phyloP scores from a whole-genome alignment of 768 basidiomycete genomes.

The Auricularia heimuer region DNA sequence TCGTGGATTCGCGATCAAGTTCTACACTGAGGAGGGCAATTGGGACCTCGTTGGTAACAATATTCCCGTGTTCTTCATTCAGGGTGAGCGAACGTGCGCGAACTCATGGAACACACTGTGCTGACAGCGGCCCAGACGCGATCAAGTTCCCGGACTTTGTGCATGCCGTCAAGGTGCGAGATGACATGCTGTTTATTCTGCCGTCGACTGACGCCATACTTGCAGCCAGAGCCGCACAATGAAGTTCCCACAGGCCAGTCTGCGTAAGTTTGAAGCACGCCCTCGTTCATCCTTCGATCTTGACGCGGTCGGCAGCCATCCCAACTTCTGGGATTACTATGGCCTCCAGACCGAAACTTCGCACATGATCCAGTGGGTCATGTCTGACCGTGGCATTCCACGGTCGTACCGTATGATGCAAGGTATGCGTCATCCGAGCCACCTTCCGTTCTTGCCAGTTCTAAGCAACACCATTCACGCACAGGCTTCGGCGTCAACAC shows the following conservation, averaged over 20 bases:
- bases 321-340: slow-evolving; percentile 79
- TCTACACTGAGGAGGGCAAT: slow-evolving; percentile 79
- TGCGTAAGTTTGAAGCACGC: slow-evolving; percentile 6
- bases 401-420: slow-evolving; percentile 85
- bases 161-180: slow-evolving; percentile 44
- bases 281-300: not conserved
- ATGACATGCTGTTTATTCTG: not conserved
- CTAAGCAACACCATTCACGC: too few relatives aligned
- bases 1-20: slow-evolving; percentile 75
- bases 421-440: slow-evolving; percentile 25
- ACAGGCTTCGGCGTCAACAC: slow-evolving; percentile 72
- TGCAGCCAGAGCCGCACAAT: slow-evolving; percentile 69
- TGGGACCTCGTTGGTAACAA: slow-evolving; percentile 70
- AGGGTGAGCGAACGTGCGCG: slow-evolving; percentile 24
- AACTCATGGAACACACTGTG: not conserved
- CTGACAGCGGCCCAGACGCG: slow-evolving; percentile 31
- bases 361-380: slow-evolving; percentile 75
- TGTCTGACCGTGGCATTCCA: slow-evolving; percentile 80
- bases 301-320: slow-evolving; percentile 43
- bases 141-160: slow-evolving; percentile 82
- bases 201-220: not conserved
- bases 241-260: slow-evolving; percentile 35
- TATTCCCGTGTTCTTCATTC: slow-evolving; percentile 75
- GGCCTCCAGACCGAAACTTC: slow-evolving; percentile 62
- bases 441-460: slow-evolving; percentile 6